phyloP scores from a whole-genome alignment of 129 eudicot genomes.

The Tagetes erecta region DNA sequence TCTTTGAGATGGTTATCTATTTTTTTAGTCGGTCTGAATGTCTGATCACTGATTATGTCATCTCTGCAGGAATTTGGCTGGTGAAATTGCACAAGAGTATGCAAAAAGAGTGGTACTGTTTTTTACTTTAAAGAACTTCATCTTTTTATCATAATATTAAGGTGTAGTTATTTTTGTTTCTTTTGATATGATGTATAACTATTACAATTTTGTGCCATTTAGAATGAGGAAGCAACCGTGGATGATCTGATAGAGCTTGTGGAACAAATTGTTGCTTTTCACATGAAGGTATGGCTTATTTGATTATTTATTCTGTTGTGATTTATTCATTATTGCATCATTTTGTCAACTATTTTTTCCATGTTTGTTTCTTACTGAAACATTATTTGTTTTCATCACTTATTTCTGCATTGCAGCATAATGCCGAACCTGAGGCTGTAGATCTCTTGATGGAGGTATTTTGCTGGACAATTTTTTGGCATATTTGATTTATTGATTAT shows the following conservation, averaged over 20 bases:
- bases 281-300: slow-evolving; percentile 73
- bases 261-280: slow-evolving; percentile 87
- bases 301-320: neutral
- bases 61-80: slow-evolving; percentile 78
- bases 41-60: slow-evolving; percentile 21
- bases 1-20: slow-evolving; percentile 2
- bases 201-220: slow-evolving; percentile 25
- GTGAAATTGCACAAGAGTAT: slow-evolving; percentile 84
- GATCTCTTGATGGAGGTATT: slow-evolving; percentile 98
- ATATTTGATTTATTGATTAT: neutral
- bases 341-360: slow-evolving; percentile 8
- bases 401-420: slow-evolving; percentile 65
- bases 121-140: neutral
- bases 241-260: slow-evolving; percentile 85
- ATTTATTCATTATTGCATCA: neutral
- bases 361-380: neutral
- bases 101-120: slow-evolving; percentile 65
- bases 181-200: neutral
- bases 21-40: slow-evolving; percentile 9
- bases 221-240: slow-evolving; percentile 69
- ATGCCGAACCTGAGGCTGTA: slow-evolving; percentile 98
- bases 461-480: neutral
- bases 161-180: slow-evolving; percentile 5
- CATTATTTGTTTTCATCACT: neutral
- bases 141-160: neutral